These are phyloP conservation scores for Ambrosia artemisiifolia DNA, from an alignment of 129 eudicot species.

Conservation along the genomic window DNA sequence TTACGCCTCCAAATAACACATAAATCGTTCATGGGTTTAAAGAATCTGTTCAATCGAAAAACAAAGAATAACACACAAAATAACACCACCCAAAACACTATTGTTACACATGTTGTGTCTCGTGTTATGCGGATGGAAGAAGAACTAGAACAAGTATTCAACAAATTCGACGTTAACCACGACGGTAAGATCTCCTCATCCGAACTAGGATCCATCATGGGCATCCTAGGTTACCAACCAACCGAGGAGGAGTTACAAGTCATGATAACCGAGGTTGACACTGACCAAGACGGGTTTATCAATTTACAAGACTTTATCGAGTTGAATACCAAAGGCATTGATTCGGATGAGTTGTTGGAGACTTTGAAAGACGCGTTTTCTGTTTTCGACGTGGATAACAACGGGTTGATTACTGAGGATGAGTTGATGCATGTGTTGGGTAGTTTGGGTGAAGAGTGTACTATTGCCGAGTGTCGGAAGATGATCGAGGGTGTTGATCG, in stretches of 20 bases:
- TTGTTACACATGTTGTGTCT: not conserved
- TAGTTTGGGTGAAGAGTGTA: slow-evolving; percentile 55
- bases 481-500: slow-evolving; percentile 65
- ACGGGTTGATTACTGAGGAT: slow-evolving; percentile 61
- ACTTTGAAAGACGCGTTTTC: slow-evolving; percentile 50
- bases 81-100: not conserved
- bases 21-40: slow-evolving; percentile 31
- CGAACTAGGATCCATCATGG: slow-evolving; percentile 61
- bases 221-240: slow-evolving; percentile 51
- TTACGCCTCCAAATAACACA: too few species aligned
- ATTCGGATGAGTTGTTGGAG: slow-evolving; percentile 43
- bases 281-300: slow-evolving; percentile 72
- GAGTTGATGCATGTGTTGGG: slow-evolving; percentile 50
- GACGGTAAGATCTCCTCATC: slow-evolving; percentile 68
- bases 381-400: slow-evolving; percentile 55
- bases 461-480: slow-evolving; percentile 47
- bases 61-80: not conserved
- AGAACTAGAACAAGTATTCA: slow-evolving; percentile 51
- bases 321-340: slow-evolving; percentile 58
- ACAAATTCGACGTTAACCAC: slow-evolving; percentile 22
- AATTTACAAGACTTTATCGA: slow-evolving; percentile 54
- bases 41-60: slow-evolving; percentile 19
- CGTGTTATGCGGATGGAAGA: slow-evolving; percentile 20
- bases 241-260: slow-evolving; percentile 38
- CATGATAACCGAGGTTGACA: slow-evolving; percentile 55